Conservation (phyloP, 345 rosid genomes). For the Cardamine chenopodiifolia region DNA sequence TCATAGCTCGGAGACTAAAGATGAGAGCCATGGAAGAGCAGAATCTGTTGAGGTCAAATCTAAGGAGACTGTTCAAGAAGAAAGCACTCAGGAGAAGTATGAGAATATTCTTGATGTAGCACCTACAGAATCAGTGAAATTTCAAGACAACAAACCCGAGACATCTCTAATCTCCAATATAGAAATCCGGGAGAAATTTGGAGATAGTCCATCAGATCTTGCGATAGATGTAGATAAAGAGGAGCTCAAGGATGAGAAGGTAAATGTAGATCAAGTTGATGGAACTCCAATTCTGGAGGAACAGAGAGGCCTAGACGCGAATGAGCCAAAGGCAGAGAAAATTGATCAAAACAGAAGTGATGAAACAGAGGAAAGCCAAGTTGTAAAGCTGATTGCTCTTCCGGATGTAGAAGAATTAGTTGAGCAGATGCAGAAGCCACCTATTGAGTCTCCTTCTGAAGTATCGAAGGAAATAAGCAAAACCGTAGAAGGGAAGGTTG, state of each 20-base stretch:
- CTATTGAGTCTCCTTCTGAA: conserved; percentile 28
- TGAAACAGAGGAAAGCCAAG: not conserved
- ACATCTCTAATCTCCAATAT: not conserved
- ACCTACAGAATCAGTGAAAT: conserved; percentile 4
- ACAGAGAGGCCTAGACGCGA: conserved; percentile 6
- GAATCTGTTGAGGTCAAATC: conserved; percentile 7
- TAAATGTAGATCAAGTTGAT: conserved; percentile 5
- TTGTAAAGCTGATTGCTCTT: not conserved
- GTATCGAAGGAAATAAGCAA: conserved; percentile 37
- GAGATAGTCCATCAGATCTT: conserved; percentile 20
- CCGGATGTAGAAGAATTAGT: conserved; percentile 15
- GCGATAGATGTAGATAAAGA: conserved; percentile 23
- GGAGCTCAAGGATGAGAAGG: conserved; percentile 3
- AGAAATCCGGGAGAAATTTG: not conserved
- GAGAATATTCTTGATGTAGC: not conserved
- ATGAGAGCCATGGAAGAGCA: conserved; percentile 29
- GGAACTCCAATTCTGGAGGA: conserved; percentile 17
- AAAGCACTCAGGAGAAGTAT: conserved; percentile 3
- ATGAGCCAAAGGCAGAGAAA: conserved; percentile 3
- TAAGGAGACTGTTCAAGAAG: conserved; percentile 9
- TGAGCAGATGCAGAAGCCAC: conserved; percentile 22
- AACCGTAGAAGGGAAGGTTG: conserved; percentile 9
- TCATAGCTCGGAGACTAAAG: conserved; percentile 27
- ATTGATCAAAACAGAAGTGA: conserved; percentile 18
- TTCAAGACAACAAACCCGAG: not conserved